Evolutionary conservation across 495 filamentous ascomycete genomes (phyloP).

Genomic region (Xylaria castorea): DNA sequence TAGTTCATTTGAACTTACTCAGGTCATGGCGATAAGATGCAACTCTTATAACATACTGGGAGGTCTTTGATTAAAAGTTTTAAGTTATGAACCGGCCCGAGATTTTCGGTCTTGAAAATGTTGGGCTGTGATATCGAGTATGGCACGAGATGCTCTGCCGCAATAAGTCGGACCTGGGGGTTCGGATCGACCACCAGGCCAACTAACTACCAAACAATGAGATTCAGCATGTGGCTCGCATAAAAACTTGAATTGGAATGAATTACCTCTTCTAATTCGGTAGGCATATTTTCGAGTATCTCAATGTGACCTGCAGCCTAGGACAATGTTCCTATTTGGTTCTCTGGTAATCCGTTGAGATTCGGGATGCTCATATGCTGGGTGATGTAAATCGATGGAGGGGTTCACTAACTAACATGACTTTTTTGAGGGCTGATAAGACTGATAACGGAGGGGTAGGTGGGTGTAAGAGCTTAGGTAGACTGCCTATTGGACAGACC

Average conservation of each 20-base stretch:
- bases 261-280: constrained; percentile 80
- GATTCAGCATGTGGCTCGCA: constrained; percentile 1
- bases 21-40: not conserved
- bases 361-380: not conserved
- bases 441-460: constrained; percentile 30
- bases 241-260: not conserved
- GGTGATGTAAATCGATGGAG: constrained; percentile 30
- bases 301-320: not conserved
- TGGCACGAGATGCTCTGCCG: constrained; percentile 83
- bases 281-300: constrained; percentile 64
- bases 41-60: constrained; percentile 58
- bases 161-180: constrained; percentile 75
- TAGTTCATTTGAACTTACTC: not conserved
- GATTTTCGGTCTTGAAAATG: constrained; percentile 82
- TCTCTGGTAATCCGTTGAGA: not conserved
- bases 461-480: constrained; percentile 2
- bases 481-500: constrained; percentile 8
- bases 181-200: constrained; percentile 92
- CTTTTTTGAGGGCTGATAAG: constrained; percentile 22
- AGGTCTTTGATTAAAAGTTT: constrained; percentile 89
- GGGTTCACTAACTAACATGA: constrained; percentile 29
- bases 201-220: constrained; percentile 67
- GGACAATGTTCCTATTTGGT: not conserved
- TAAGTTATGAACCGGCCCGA: constrained; percentile 83
- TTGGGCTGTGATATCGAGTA: constrained; percentile 78